Evolutionary conservation across 441 rosid genomes (phyloP).

Genomic region (Pelargonium australe): DNA sequence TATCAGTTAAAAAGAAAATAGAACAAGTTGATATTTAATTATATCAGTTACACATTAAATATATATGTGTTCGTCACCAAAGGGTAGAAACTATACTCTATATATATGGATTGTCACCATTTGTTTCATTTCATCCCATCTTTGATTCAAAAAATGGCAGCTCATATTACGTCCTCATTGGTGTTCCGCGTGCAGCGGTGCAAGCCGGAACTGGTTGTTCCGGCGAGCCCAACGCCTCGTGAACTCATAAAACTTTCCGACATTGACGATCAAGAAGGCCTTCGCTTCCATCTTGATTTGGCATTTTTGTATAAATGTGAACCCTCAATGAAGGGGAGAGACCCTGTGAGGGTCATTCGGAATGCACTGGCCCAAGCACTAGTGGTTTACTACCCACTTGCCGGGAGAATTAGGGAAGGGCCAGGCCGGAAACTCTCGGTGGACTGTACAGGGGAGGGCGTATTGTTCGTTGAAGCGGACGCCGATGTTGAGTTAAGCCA

Average conservation of each 20-base stretch:
- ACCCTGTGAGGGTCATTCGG: background rate
- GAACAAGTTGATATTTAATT: too few species aligned
- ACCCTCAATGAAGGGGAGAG: background rate
- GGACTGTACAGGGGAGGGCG: background rate
- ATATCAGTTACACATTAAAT: too few species aligned
- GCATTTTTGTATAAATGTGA: too few species aligned
- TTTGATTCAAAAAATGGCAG: too few species aligned
- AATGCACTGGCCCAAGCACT: background rate
- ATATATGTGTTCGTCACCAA: too few species aligned
- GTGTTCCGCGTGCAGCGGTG: background rate
- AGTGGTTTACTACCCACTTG: background rate
- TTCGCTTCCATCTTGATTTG: background rate
- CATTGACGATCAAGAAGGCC: too few species aligned
- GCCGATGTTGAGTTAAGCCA: background rate
- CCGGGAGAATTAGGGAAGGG: background rate
- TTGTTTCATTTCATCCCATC: too few species aligned
- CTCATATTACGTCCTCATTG: too few species aligned
- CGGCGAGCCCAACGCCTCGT: background rate
- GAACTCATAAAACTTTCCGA: background rate
- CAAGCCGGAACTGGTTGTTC: background rate
- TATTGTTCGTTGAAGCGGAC: background rate
- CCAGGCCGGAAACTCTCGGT: background rate
- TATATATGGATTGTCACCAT: too few species aligned
- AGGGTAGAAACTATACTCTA: too few species aligned
- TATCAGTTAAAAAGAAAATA: too few species aligned